Conservation (phyloP, 164 flowering plant species). For the Piper betle region DNA sequence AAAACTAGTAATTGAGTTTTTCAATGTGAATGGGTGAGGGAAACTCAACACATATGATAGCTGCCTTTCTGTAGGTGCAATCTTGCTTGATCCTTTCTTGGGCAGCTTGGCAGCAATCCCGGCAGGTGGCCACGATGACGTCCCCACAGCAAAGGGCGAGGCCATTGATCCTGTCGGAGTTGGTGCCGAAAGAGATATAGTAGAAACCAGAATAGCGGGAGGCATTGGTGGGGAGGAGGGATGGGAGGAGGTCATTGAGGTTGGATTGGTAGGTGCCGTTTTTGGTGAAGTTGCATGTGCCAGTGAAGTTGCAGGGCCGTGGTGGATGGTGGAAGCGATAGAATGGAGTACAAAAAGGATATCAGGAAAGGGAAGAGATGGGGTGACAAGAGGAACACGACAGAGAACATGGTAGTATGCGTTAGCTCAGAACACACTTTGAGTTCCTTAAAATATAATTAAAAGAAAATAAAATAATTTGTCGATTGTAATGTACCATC, state of each 20-base stretch:
- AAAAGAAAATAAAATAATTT: too few species aligned
- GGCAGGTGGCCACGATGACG: not conserved
- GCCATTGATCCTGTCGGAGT: slow-evolving; percentile 3
- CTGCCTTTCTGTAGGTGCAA: not conserved
- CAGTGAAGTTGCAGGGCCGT: not conserved
- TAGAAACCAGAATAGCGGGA: slow-evolving; percentile 4
- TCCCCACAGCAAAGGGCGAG: slow-evolving; percentile 10
- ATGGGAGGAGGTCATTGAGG: slow-evolving; percentile 2
- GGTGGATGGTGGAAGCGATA: not conserved
- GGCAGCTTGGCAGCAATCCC: slow-evolving; percentile 1
- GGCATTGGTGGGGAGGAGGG: slow-evolving; percentile 3
- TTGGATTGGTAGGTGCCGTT: slow-evolving; percentile 2
- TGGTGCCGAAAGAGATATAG: not conserved
- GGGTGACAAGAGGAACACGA: too few species aligned
- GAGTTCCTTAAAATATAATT: too few species aligned
- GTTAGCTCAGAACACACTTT: too few species aligned
- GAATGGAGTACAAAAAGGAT: too few species aligned
- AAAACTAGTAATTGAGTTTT: too few species aligned
- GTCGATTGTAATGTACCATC: too few species aligned
- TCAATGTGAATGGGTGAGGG: too few species aligned
- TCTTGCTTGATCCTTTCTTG: not conserved
- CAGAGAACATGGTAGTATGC: too few species aligned
- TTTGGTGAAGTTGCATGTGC: not conserved
- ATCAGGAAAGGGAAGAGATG: too few species aligned
- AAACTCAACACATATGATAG: slow-evolving; percentile 7